These are phyloP conservation scores for Rhizoclosmatium sp. DNA, from an alignment of 192 early-diverging fungal species.

Conservation along the genomic window DNA sequence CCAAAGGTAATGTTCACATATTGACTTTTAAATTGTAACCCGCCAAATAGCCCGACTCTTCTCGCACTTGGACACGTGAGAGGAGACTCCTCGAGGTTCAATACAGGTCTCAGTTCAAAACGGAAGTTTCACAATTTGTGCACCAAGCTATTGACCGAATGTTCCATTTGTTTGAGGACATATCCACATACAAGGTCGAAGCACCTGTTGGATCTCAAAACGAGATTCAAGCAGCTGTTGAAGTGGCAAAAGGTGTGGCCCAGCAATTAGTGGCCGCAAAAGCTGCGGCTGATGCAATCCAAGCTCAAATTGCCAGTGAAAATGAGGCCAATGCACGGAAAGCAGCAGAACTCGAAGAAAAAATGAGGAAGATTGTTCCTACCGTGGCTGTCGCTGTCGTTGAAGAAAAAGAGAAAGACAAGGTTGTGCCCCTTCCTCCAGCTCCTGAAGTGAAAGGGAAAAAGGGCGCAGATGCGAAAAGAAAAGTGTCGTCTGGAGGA, in stretches of 20 bases:
- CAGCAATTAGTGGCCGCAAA: slow-evolving; percentile 1
- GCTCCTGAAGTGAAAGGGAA: slow-evolving; percentile 4
- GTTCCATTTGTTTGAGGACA: slow-evolving; percentile 27
- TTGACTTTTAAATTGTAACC: not conserved
- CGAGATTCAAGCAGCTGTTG: slow-evolving; percentile 17
- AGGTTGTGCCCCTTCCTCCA: not conserved
- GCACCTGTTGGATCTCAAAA: not conserved
- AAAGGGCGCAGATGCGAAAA: not conserved
- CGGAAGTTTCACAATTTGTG: slow-evolving; percentile 13
- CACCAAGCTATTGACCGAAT: slow-evolving; percentile 14
- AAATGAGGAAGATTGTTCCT: not conserved
- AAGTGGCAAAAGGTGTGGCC: slow-evolving; percentile 14
- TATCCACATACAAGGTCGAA: not conserved
- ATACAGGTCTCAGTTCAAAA: slow-evolving; percentile 14
- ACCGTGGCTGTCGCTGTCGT: not conserved
- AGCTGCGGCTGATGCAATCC: not conserved
- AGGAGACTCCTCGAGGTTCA: slow-evolving; percentile 25
- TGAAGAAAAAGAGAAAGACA: not conserved
- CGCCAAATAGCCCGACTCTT: slow-evolving; percentile 34
- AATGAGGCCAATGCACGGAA: not conserved
- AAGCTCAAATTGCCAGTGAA: not conserved
- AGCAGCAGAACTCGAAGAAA: not conserved
- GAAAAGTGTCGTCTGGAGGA: not conserved
- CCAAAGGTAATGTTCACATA: slow-evolving; percentile 19
- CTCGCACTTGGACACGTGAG: slow-evolving; percentile 22